phyloP scores from a whole-genome alignment of 1,284 basidiomycete genomes.

The Cystobasidium sp. region DNA sequence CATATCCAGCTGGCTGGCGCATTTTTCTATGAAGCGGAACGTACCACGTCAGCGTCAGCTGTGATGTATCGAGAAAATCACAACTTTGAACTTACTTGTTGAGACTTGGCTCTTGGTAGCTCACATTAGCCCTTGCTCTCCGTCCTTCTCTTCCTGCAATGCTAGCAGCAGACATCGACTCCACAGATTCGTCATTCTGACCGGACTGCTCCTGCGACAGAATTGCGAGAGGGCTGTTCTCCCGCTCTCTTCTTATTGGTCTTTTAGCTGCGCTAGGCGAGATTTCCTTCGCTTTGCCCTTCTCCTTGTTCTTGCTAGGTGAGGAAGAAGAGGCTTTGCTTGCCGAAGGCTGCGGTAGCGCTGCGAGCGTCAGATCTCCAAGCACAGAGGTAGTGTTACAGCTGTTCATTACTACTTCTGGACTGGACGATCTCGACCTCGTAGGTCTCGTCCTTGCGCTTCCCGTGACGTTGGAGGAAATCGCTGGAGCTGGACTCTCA shows the following conservation, averaged over 20 bases:
- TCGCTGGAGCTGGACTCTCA: constrained; percentile 22
- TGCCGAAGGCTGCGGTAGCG: neutral
- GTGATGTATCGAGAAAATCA: neutral
- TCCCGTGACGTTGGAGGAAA: constrained; percentile 4
- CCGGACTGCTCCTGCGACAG: constrained; percentile 1
- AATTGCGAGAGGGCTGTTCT: constrained; percentile 2
- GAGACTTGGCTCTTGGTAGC: constrained; percentile 53
- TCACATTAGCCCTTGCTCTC: constrained; percentile 51
- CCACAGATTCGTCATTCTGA: constrained; percentile 12
- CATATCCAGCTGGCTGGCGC: constrained; percentile 52
- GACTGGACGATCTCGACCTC: constrained; percentile 10
- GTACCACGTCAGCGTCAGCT: neutral
- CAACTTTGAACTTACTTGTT: constrained; percentile 47
- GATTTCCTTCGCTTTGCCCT: neutral
- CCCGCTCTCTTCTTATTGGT: constrained; percentile 3
- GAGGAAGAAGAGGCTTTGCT: constrained; percentile 1
- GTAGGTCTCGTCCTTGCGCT: constrained; percentile 6
- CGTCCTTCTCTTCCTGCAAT: constrained; percentile 40
- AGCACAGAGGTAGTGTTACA: neutral
- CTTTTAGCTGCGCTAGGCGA: neutral
- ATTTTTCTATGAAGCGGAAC: constrained; percentile 49
- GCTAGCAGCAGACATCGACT: constrained; percentile 12
- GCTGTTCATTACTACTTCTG: constrained; percentile 2
- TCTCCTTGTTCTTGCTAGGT: constrained; percentile 3
- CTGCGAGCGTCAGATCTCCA: neutral